These are phyloP conservation scores for Volutella citrinella DNA, from an alignment of 2,329 filamentous ascomycete genomes.

Conservation along the genomic window DNA sequence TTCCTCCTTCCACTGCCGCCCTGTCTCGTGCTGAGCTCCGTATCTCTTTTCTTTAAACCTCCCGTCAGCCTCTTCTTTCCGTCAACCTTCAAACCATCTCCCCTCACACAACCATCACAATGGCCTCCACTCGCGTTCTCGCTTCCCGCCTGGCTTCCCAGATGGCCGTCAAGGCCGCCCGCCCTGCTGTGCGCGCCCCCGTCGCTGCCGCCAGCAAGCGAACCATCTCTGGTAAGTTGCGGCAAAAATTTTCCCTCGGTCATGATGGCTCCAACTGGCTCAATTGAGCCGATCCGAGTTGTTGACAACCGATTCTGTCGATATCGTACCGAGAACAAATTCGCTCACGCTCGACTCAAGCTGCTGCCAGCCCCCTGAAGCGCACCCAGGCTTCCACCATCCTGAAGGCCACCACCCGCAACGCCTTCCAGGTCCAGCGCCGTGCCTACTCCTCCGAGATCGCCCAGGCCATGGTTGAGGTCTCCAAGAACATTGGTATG, in stretches of 20 bases:
- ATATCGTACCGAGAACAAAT: slow-evolving; percentile 22
- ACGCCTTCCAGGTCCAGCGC: slow-evolving; percentile 62
- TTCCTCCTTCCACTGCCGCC: slow-evolving; percentile 36
- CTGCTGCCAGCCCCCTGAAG: slow-evolving; percentile 66
- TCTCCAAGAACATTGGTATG: slow-evolving; percentile 89
- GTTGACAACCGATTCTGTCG: slow-evolving; percentile 27
- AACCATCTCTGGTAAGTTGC: slow-evolving; percentile 68
- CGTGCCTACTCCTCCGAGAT: slow-evolving; percentile 86
- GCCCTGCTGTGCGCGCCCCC: slow-evolving; percentile 67
- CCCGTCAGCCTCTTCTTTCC: slow-evolving; percentile 28
- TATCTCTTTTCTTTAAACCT: slow-evolving; percentile 33
- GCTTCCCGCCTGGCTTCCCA: slow-evolving; percentile 74
- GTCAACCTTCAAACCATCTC: slow-evolving; percentile 29
- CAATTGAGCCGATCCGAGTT: slow-evolving; percentile 20
- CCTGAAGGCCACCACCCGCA: slow-evolving; percentile 63
- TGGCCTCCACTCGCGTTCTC: slow-evolving; percentile 77
- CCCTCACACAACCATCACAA: slow-evolving; percentile 59
- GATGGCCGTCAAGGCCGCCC: slow-evolving; percentile 75
- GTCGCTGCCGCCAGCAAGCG: slow-evolving; percentile 68
- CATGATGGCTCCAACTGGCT: too few relatives aligned
- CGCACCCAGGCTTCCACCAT: slow-evolving; percentile 67
- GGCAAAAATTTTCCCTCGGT: slow-evolving; percentile 33
- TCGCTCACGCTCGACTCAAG: slow-evolving; percentile 37
- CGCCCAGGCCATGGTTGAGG: slow-evolving; percentile 83
- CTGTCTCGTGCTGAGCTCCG: slow-evolving; percentile 32